phyloP scores from a whole-genome alignment of 2,329 filamentous ascomycete species.

The Fusarium illudens region DNA sequence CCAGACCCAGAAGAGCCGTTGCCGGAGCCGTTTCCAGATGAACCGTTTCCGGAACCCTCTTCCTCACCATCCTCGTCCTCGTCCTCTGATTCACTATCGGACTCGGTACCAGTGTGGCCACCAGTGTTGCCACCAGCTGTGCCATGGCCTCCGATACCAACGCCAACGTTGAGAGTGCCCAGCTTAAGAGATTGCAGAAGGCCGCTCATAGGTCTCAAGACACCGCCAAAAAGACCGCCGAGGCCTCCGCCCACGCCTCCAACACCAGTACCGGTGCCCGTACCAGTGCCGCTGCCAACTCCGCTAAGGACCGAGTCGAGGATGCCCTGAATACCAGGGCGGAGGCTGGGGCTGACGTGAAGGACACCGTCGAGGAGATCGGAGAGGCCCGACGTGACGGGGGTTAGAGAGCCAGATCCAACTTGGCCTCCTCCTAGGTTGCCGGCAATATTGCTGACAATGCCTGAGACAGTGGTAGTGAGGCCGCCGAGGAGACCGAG shows the following conservation, averaged over 20 bases:
- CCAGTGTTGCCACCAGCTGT: neutral
- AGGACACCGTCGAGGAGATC: neutral
- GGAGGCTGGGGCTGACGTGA: neutral
- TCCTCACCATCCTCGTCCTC: neutral
- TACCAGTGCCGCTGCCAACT: neutral
- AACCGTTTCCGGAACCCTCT: neutral
- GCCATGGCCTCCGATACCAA: neutral
- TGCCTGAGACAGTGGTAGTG: neutral
- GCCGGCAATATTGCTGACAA: neutral
- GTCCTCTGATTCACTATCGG: neutral
- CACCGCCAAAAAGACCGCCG: neutral
- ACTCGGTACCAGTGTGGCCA: neutral
- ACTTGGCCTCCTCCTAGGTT: neutral
- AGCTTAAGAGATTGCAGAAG: neutral
- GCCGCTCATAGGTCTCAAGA: neutral
- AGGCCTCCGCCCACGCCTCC: neutral
- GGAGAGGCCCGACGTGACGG: neutral
- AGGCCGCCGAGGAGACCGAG: neutral
- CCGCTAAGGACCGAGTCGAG: neutral
- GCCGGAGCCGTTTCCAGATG: neutral
- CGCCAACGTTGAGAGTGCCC: accelerated
- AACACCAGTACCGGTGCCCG: neutral
- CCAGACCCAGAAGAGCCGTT: neutral
- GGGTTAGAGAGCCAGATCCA: neutral
- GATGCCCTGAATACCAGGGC: neutral